Evolutionary conservation across 1,139 yeast genomes (phyloP), one percentile per base, ranked within the genome.

Genomic region (Starmera stellimalicola): DNA sequence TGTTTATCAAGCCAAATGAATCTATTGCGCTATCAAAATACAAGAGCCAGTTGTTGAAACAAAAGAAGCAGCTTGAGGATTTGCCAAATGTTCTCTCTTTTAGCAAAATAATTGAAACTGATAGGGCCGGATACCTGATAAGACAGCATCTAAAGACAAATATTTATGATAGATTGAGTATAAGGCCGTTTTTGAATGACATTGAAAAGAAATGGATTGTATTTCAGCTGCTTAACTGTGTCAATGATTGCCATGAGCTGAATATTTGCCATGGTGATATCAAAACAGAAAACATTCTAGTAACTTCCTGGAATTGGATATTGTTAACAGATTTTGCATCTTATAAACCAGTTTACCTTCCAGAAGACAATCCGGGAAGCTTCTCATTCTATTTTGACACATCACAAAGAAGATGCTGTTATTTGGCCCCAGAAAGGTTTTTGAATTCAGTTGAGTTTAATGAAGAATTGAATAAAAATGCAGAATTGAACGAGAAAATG

Each of bases 361-460:
- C 97, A 0, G 95, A 84, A 44, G 94, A 87, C 47, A 91, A 93
- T 50, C 97, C 97, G 0, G 83, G 91, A n/a, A 91, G 82, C 44
- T 91, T 82, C 49, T 77, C 94, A 1, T 91, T 88, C 51, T 93
- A 78, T 54, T 93, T 87, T 53, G 97, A 91, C 57, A 82, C 91
- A 4, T 82, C 94, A 2, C 85, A 75, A 50, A 64, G 97, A 43
- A 66, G 95, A 48, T 73, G 77, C 3, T 91, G 98, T 56, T 91
- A 88, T 54, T 58, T 93, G 33, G 97, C 98, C 0, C 98, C 99
- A 0, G 99, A 93, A 53, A 60, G 98, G 42, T 91, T 93, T 51
- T 63, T 71, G 37, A 48, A 59, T 18, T 48, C 55, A 6, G 42
- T 41, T 18, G 51, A 52, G 7, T 44, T 44, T 6, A 40, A 45